These are phyloP conservation scores for Aquilaria yunnanensis DNA, from an alignment of 345 rosid species.

Conservation along the genomic window DNA sequence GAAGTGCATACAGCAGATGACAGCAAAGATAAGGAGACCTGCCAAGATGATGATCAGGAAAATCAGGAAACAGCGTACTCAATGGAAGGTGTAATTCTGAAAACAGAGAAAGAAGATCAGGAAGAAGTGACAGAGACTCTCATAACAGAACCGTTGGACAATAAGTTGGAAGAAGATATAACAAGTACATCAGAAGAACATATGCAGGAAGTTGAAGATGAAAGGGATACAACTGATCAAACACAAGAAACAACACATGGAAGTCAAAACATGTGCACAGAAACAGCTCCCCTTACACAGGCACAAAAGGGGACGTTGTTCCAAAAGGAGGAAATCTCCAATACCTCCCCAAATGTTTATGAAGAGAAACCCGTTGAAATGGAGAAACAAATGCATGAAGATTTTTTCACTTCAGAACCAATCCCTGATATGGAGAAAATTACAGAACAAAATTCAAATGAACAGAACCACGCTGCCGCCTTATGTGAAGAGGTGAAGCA, in stretches of 20 bases:
- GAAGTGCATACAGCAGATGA: constrained; percentile 7
- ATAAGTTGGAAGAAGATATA: constrained; percentile 10
- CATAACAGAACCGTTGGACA: constrained; percentile 6
- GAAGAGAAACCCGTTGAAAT: constrained; percentile 8
- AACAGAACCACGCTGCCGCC: constrained; percentile 19
- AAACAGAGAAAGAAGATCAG: constrained; percentile 7
- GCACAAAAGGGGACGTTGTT: constrained; percentile 1
- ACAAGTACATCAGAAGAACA: constrained; percentile 9
- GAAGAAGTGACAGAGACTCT: constrained; percentile 1
- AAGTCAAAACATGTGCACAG: constrained; percentile 5
- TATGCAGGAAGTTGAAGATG: constrained; percentile 10
- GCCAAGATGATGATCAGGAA: constrained; percentile 13
- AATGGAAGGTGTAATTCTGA: constrained; percentile 5
- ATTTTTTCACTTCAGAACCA: constrained; percentile 1
- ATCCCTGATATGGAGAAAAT: neutral
- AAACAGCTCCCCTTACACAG: constrained; percentile 6
- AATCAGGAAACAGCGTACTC: neutral
- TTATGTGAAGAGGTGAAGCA: constrained; percentile 35
- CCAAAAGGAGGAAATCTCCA: constrained; percentile 4
- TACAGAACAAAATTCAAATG: constrained; percentile 15
- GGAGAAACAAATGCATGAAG: constrained; percentile 7
- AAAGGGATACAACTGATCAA: constrained; percentile 11
- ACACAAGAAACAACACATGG: constrained; percentile 1
- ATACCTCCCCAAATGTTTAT: constrained; percentile 8
- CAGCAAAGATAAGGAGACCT: constrained; percentile 1